Evolutionary conservation across 768 basidiomycete species (phyloP).

Genomic region (Mycena haematopus): DNA sequence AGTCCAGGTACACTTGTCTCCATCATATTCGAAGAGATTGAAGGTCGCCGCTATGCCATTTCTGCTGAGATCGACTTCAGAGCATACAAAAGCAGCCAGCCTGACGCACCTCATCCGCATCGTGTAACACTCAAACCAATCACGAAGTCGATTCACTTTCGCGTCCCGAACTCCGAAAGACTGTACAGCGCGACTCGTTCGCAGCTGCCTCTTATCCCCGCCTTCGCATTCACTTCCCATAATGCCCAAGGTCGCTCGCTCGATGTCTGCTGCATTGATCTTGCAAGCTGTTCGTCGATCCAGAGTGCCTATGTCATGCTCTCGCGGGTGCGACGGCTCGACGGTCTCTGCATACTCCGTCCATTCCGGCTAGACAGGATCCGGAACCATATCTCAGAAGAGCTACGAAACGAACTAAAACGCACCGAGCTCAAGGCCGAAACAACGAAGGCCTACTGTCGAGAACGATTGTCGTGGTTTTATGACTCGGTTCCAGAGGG

Average conservation of each 20-base stretch:
- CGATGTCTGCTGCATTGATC: background rate
- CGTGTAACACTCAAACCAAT: background rate
- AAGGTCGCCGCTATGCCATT: background rate
- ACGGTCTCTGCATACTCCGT: too few relatives aligned
- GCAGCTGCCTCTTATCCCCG: constrained; percentile 3
- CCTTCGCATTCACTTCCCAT: background rate
- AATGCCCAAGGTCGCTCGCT: background rate
- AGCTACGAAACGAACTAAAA: too few relatives aligned
- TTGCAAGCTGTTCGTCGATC: background rate
- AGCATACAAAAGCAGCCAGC: background rate
- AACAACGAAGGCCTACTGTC: too few relatives aligned
- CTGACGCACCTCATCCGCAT: background rate
- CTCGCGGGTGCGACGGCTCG: too few relatives aligned
- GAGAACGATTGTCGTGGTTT: too few relatives aligned
- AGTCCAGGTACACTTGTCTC: background rate
- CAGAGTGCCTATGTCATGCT: too few relatives aligned
- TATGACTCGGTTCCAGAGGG: too few relatives aligned
- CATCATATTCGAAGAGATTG: background rate
- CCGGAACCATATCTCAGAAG: too few relatives aligned
- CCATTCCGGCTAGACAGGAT: too few relatives aligned
- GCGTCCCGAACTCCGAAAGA: background rate
- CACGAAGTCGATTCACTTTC: background rate
- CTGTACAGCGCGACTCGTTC: background rate
- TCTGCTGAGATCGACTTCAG: background rate
- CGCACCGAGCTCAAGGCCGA: too few relatives aligned